Conservation (phyloP, 345 rosid genomes). For the Syzygium aqueum region DNA sequence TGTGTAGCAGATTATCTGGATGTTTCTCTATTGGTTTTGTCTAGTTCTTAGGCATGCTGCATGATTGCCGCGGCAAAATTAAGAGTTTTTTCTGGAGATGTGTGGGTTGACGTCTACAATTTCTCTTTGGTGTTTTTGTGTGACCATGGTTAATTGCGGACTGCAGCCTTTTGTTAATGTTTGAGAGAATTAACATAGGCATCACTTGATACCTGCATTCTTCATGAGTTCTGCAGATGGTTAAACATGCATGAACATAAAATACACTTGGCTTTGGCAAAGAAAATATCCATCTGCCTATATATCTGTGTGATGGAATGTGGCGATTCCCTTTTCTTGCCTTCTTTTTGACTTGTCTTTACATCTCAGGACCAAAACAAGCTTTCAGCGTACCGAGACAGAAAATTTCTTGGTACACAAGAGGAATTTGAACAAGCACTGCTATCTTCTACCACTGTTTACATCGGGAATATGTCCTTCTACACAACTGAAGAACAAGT, state of each 20-base stretch:
- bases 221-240: not conserved
- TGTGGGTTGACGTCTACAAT: not conserved
- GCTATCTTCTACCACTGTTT: slow-evolving; percentile 56
- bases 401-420: slow-evolving; percentile 70
- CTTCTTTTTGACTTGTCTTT: not conserved
- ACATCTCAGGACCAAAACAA: slow-evolving; percentile 52
- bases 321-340: not conserved
- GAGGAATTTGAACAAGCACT: slow-evolving; percentile 87
- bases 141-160: not conserved
- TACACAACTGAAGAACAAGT: slow-evolving; percentile 98
- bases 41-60: not conserved
- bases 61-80: not conserved
- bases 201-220: not conserved
- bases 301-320: not conserved
- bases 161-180: not conserved
- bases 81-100: not conserved
- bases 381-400: slow-evolving; percentile 83
- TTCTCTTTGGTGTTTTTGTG: not conserved
- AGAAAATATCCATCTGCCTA: not conserved
- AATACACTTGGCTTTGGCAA: not conserved
- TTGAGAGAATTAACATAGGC: not conserved
- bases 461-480: slow-evolving; percentile 91
- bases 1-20: not conserved
- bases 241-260: not conserved
- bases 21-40: not conserved